Percentiles rank a stretch among this genome's conserved stretches.
Conservation (phyloP, 108 stramenopile species). For the Nitzschia palea region DNA sequence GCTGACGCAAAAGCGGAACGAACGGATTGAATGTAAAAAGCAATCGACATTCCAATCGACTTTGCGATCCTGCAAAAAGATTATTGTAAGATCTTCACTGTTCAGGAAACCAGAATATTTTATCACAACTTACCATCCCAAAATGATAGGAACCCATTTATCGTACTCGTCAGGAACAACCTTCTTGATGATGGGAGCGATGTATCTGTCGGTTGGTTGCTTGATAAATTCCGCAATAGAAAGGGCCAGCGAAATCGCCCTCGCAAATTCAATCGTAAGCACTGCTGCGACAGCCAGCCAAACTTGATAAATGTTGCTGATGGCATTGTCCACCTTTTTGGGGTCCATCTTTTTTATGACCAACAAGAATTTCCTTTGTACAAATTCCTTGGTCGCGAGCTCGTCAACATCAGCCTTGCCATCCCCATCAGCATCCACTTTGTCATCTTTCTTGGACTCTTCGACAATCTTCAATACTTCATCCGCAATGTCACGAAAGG, state of each 20-base stretch:
- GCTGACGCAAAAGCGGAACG: conserved; percentile 89
- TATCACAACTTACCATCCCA: conserved; percentile 54
- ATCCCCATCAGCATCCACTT: conserved; percentile 78
- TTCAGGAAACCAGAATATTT: not conserved
- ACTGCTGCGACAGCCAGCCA: conserved; percentile 92
- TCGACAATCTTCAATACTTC: conserved; percentile 74
- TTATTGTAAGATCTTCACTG: too few species aligned
- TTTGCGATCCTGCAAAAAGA: conserved; percentile 63
- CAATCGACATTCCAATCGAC: conserved; percentile 83
- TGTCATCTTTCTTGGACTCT: conserved; percentile 90
- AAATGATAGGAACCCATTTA: conserved; percentile 75
- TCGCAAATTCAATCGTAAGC: conserved; percentile 86
- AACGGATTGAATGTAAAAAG: conserved; percentile 88
- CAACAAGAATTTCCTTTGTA: conserved; percentile 81
- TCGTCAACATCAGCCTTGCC: conserved; percentile 77
- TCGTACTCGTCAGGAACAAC: conserved; percentile 83
- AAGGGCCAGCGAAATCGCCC: conserved; percentile 81
- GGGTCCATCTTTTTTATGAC: conserved; percentile 90
- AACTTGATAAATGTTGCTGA: conserved; percentile 66
- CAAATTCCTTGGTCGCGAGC: conserved; percentile 61
- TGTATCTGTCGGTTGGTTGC: conserved; percentile 57
- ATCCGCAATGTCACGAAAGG: conserved; percentile 58
- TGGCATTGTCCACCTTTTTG: conserved; percentile 69
- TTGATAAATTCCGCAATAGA: conserved; percentile 82
- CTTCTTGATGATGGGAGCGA: conserved; percentile 63